Evolutionary conservation across 1,139 yeast genomes (phyloP).

Genomic region (Wickerhamiella infanticola): DNA sequence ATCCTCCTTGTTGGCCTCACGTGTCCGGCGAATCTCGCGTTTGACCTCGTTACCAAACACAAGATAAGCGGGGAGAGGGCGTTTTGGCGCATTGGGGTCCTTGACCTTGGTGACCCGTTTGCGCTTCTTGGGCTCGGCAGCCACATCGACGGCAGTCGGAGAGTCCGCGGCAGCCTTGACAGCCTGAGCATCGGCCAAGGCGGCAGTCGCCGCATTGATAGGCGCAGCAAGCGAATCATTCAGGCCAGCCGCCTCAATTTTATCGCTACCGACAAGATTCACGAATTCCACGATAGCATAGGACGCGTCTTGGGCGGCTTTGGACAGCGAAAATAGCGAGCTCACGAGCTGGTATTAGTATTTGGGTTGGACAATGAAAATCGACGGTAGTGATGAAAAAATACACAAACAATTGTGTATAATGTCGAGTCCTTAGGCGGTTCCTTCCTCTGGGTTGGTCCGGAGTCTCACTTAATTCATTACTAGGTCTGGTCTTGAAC

Average conservation of each 20-base stretch:
- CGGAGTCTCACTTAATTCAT: background rate
- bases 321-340: slow-evolving; percentile 11
- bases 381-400: background rate
- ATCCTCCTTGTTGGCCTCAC: slow-evolving; percentile 8
- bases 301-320: slow-evolving; percentile 14
- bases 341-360: slow-evolving; percentile 10
- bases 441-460: background rate
- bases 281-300: slow-evolving; percentile 11
- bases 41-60: slow-evolving; percentile 85
- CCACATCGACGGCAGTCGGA: background rate
- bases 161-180: background rate
- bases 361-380: background rate
- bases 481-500: background rate
- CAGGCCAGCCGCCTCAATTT: background rate
- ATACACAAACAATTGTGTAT: background rate
- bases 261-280: slow-evolving; percentile 5
- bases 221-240: background rate
- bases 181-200: background rate
- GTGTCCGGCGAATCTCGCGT: slow-evolving; percentile 9
- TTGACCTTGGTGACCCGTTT: slow-evolving; percentile 6
- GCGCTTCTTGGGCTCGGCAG: background rate
- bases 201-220: background rate
- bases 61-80: slow-evolving; percentile 95
- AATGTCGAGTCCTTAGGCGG: background rate
- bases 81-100: slow-evolving; percentile 98